Conservation (phyloP, 139 green algal genomes). For the Bryopsis sp. region DNA sequence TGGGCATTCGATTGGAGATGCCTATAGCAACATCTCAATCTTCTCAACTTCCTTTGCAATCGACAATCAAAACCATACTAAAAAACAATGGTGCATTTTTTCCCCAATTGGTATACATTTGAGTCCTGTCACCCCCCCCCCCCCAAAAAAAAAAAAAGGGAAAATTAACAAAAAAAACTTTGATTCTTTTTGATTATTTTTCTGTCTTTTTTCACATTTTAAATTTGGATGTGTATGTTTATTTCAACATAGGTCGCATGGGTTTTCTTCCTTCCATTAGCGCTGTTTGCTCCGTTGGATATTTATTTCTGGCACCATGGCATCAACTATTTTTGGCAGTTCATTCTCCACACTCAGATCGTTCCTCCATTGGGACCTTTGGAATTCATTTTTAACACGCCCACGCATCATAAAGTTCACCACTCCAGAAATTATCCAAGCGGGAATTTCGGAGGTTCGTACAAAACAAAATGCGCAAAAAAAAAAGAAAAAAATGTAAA, state of each 20-base stretch:
- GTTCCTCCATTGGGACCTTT: conserved; percentile 20
- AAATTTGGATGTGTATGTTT: neutral
- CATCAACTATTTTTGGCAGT: conserved; percentile 19
- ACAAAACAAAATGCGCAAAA: neutral
- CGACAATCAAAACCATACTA: no score
- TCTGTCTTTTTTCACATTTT: neutral
- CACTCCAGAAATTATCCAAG: conserved; percentile 28
- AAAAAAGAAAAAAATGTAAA: neutral
- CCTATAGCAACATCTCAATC: no score
- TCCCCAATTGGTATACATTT: no score
- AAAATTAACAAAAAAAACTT: no score
- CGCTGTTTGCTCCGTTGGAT: neutral
- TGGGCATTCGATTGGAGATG: no score
- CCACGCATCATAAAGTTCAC: conserved; percentile 29
- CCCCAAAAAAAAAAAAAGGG: no score
- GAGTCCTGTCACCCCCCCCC: no score
- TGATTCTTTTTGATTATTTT: no score
- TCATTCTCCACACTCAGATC: conserved; percentile 26
- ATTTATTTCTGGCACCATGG: neutral
- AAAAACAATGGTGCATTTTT: no score
- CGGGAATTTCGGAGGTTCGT: neutral
- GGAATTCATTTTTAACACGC: conserved; percentile 21
- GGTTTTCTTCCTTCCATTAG: neutral
- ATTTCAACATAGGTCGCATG: neutral
- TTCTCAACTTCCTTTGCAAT: no score